phyloP scores from a whole-genome alignment of 1,284 basidiomycete species.

The Thelephora terrestris region DNA sequence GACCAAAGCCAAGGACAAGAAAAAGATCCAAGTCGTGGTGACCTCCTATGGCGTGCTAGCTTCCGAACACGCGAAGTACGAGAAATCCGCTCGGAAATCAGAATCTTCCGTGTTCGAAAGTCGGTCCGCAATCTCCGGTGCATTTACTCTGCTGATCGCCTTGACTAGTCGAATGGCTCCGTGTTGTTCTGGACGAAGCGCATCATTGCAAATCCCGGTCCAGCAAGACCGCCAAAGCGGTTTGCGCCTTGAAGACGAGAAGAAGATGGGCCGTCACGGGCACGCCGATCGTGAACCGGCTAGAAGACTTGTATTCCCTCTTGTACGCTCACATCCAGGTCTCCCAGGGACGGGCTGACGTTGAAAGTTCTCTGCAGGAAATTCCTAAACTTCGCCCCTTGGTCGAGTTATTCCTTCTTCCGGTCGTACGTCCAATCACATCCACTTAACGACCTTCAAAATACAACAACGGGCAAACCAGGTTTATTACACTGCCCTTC shows the following conservation, averaged over 20 bases:
- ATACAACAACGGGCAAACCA: constrained; percentile 18
- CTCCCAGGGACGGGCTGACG: background rate
- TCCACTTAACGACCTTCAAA: background rate
- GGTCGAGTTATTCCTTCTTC: constrained; percentile 86
- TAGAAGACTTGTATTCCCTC: constrained; percentile 89
- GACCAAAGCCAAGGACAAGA: constrained; percentile 18
- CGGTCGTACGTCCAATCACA: constrained; percentile 45
- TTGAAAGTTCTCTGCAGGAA: constrained; percentile 39
- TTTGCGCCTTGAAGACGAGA: constrained; percentile 73
- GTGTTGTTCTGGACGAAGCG: constrained; percentile 82
- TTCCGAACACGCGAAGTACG: constrained; percentile 72
- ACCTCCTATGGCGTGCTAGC: constrained; percentile 85
- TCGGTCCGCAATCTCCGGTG: constrained; percentile 25
- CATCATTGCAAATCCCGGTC: constrained; percentile 91
- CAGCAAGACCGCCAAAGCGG: constrained; percentile 87
- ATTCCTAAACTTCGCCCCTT: constrained; percentile 86
- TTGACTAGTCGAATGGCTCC: constrained; percentile 63
- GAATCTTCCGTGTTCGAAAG: constrained; percentile 66
- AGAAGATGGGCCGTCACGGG: constrained; percentile 89
- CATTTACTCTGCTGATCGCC: background rate
- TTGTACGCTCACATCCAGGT: constrained; percentile 42
- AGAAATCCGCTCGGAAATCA: constrained; percentile 31
- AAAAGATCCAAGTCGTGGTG: constrained; percentile 68
- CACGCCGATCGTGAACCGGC: constrained; percentile 93
- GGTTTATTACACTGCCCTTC: constrained; percentile 87